phyloP scores from a whole-genome alignment of 306 rosid species.

The Acacia crassicarpa region DNA sequence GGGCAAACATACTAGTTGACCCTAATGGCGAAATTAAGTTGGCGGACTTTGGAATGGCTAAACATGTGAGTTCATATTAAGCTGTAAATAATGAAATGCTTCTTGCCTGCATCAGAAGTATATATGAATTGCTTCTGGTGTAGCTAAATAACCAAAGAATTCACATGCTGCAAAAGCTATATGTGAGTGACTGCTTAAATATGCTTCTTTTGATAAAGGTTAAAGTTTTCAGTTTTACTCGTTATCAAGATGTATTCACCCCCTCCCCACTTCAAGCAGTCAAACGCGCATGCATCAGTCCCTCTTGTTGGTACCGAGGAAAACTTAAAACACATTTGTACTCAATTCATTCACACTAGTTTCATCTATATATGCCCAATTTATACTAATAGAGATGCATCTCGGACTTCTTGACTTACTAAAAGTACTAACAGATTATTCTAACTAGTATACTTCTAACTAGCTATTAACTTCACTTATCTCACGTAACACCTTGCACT shows the following conservation, averaged over 20 bases:
- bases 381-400: neutral
- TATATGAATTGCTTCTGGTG: constrained; percentile 29
- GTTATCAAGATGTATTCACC: neutral
- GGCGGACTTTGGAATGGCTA: constrained; percentile 99
- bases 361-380: neutral
- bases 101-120: constrained; percentile 26
- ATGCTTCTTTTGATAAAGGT: constrained; percentile 29
- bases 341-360: neutral
- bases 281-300: neutral
- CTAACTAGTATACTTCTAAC: neutral
- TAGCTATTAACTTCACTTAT: neutral
- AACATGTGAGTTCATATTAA: constrained; percentile 59
- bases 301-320: neutral
- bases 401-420: neutral
- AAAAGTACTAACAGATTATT: neutral
- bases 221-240: constrained; percentile 22
- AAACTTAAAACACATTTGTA: neutral
- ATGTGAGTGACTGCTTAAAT: constrained; percentile 15
- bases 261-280: constrained; percentile 12
- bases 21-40: constrained; percentile 95
- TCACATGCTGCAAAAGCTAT: constrained; percentile 26
- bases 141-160: constrained; percentile 13
- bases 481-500: neutral
- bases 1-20: constrained; percentile 96
- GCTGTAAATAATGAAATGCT: constrained; percentile 36